phyloP scores from a whole-genome alignment of 2,329 filamentous ascomycete genomes.

The Didymellaceae sp. region DNA sequence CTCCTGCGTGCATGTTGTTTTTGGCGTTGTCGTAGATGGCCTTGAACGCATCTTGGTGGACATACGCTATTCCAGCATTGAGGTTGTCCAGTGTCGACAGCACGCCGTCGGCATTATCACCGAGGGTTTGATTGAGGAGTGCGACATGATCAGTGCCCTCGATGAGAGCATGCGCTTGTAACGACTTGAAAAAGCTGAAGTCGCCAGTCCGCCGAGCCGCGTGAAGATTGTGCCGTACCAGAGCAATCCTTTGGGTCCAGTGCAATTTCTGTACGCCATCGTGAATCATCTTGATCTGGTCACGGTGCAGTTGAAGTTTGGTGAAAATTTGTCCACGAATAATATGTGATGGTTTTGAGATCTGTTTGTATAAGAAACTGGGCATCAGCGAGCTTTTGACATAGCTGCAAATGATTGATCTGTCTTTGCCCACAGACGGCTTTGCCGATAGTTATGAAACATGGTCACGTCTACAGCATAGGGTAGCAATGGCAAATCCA shows the following conservation, averaged over 20 bases:
- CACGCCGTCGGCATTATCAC: conserved; percentile 52
- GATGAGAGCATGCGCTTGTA: conserved; percentile 53
- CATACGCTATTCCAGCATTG: conserved; percentile 54
- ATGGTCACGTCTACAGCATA: not conserved
- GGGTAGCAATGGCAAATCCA: not conserved
- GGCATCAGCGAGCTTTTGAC: conserved; percentile 3
- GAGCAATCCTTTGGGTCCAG: conserved; percentile 55
- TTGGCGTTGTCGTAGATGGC: conserved; percentile 54
- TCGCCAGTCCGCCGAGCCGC: conserved; percentile 52
- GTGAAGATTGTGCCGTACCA: conserved; percentile 55
- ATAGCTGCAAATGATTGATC: not conserved
- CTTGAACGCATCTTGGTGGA: conserved; percentile 56
- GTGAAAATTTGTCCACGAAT: not conserved
- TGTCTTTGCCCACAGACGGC: not conserved
- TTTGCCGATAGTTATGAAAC: conserved; percentile 2
- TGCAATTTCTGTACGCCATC: conserved; percentile 47
- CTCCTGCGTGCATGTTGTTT: conserved; percentile 42
- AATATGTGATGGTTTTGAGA: not conserved
- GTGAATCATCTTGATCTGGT: conserved; percentile 19
- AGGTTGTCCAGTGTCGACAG: conserved; percentile 55
- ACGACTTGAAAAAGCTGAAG: conserved; percentile 56
- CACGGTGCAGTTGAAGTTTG: not conserved
- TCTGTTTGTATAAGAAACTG: not conserved
- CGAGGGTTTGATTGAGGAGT: conserved; percentile 49
- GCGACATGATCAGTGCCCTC: conserved; percentile 56